Evolutionary conservation across 225 moss, liverwort and hornwort species (phyloP).

Genomic region (Lunularia cruciata): DNA sequence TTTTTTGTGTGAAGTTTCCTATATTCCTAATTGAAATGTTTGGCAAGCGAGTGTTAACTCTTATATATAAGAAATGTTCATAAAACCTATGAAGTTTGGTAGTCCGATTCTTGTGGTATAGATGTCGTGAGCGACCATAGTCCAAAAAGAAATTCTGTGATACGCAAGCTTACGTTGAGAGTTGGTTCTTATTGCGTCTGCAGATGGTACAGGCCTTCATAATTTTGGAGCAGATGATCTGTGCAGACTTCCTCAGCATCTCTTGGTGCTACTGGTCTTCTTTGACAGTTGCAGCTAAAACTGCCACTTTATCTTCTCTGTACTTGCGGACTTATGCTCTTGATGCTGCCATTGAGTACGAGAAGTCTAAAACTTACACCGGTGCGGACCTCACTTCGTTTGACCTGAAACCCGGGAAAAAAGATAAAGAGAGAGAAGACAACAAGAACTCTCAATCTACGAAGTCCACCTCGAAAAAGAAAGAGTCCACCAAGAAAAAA

Average conservation of each 20-base stretch:
- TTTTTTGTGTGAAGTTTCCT: too few relatives aligned
- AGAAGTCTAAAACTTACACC: constrained; percentile 32
- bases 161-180: background rate
- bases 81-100: too few relatives aligned
- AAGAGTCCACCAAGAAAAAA: too few relatives aligned
- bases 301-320: constrained; percentile 74
- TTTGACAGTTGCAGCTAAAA: constrained; percentile 85
- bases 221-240: constrained; percentile 88
- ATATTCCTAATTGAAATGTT: too few relatives aligned
- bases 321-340: constrained; percentile 73
- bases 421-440: constrained; percentile 33
- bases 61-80: too few relatives aligned
- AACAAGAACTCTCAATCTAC: constrained; percentile 1
- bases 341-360: constrained; percentile 65
- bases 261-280: constrained; percentile 98
- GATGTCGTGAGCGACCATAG: too few relatives aligned
- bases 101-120: too few relatives aligned
- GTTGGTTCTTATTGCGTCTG: constrained; percentile 17
- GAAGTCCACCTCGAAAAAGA: constrained; percentile 7
- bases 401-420: constrained; percentile 30
- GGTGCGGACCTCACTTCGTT: constrained; percentile 20
- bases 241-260: constrained; percentile 74
- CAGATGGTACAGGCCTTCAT: constrained; percentile 87
- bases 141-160: too few relatives aligned
- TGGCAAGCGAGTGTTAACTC: too few relatives aligned